Base-by-base conservation (phyloP, 345 rosid species). In the Populus pruinosa region DNA sequence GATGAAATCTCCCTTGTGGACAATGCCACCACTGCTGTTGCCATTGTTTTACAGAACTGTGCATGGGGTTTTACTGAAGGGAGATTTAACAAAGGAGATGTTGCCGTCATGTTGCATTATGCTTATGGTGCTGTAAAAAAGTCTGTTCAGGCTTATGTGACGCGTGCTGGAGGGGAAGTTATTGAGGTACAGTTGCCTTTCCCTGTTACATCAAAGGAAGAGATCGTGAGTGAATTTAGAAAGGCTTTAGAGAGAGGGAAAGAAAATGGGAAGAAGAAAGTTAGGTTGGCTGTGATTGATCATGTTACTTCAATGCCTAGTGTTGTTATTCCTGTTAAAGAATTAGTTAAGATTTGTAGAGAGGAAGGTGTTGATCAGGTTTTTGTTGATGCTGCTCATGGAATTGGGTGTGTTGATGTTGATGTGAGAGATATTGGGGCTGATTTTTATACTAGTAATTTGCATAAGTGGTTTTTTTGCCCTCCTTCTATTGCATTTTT, bases 301-400 rank as follows among this genome's bases (percentile, higher is more conserved):
- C 99, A 96, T 80, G 92, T 96, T 17, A 90, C 99, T 1, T 96
- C 99, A 0, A 92, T 96, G 98, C 99, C 99, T 29, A 87, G 90
- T 56, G 97, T 96, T 29, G 91, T 91, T 64, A 91, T 92, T 63
- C 99, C 98, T 0, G 88, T 96, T 67, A 90, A 88, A 70, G 94
- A 92, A 16, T 82, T 93, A 81, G 97, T 96, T 8, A 82, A 81
- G 68, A 96, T 94, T 73, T 96, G 98, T 76, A 88, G 98, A 68
- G 88, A 87, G 9, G 98, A 96, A 79, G 92, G 93, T 33, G 98
- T 96, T 62, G 97, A 91, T 73, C 93, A 90, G 49, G 91, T 96
- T 1, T 96, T 94, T 73, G 95, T 95, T 4, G 99, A 95, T 72
- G 99, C 99, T 3, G 98, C 99, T 56, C 98, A 93, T 79, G 98